Conservation (phyloP, 257 asterid species). For the Ophiorrhiza pumila region DNA sequence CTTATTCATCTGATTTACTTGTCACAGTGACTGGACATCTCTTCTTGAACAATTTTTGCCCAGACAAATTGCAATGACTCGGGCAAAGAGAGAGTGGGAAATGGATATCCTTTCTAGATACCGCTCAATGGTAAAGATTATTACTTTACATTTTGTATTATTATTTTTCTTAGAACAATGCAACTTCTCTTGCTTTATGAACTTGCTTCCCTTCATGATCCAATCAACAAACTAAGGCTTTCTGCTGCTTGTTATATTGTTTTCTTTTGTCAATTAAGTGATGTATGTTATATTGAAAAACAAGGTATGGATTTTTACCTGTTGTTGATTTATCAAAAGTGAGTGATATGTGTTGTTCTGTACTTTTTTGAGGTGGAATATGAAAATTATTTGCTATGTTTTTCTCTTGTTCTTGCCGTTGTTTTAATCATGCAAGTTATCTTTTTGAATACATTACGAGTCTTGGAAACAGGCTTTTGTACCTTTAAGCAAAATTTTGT, state of each 20-base stretch:
- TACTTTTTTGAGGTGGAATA: neutral
- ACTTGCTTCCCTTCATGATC: neutral
- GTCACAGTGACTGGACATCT: constrained; percentile 81
- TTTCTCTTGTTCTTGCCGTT: neutral
- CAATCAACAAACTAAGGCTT: no score
- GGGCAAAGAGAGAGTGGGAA: constrained; percentile 98
- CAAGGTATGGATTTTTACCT: neutral
- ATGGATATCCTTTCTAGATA: constrained; percentile 83
- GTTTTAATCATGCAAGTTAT: neutral
- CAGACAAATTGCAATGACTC: constrained; percentile 83
- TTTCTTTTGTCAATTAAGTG: neutral
- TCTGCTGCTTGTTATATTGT: neutral
- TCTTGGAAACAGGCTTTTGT: neutral
- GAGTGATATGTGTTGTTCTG: neutral
- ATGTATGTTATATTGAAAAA: neutral
- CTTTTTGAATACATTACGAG: neutral
- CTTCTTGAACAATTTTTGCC: constrained; percentile 90
- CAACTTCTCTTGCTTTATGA: neutral
- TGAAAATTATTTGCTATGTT: neutral
- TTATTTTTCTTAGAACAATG: neutral
- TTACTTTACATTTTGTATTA: no score
- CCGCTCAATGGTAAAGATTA: constrained; percentile 67
- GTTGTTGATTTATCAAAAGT: neutral
- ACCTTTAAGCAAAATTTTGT: neutral
- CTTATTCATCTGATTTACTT: constrained; percentile 16